These are phyloP conservation scores for Aspergillus ochraceus DNA, from an alignment of 2,329 filamentous ascomycete species.

Conservation along the genomic window DNA sequence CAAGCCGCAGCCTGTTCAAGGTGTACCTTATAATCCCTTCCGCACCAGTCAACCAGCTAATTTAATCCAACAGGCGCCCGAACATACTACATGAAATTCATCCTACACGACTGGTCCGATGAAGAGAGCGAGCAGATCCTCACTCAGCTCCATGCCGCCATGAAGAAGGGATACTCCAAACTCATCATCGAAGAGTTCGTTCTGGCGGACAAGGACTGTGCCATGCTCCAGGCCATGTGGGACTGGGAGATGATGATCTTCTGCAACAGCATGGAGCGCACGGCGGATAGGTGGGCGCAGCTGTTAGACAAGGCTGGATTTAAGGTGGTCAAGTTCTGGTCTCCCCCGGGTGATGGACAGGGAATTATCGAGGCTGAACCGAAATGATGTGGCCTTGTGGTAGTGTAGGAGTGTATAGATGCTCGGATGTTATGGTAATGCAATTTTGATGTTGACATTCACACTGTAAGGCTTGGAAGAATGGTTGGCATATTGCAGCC, in stretches of 20 bases:
- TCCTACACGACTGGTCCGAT: constrained; percentile 48
- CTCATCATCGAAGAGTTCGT: constrained; percentile 43
- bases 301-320: constrained; percentile 29
- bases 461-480: too few species aligned
- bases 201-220: constrained; percentile 34
- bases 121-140: constrained; percentile 34
- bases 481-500: too few species aligned
- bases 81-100: constrained; percentile 44
- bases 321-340: constrained; percentile 29
- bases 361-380: constrained; percentile 31
- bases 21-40: constrained; percentile 10
- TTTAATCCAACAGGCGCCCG: constrained; percentile 27
- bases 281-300: constrained; percentile 26
- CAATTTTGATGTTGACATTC: too few species aligned
- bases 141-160: constrained; percentile 29
- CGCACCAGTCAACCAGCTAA: background rate
- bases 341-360: constrained; percentile 28
- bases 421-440: too few species aligned
- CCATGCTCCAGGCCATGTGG: constrained; percentile 30
- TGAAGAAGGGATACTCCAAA: constrained; percentile 41
- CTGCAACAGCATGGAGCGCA: constrained; percentile 45
- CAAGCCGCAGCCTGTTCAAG: constrained; percentile 26
- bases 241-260: constrained; percentile 46
- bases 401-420: too few species aligned
- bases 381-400: background rate